Conservation (phyloP, 2,329 filamentous ascomycete species). For the Plectosphaerella sp. region DNA sequence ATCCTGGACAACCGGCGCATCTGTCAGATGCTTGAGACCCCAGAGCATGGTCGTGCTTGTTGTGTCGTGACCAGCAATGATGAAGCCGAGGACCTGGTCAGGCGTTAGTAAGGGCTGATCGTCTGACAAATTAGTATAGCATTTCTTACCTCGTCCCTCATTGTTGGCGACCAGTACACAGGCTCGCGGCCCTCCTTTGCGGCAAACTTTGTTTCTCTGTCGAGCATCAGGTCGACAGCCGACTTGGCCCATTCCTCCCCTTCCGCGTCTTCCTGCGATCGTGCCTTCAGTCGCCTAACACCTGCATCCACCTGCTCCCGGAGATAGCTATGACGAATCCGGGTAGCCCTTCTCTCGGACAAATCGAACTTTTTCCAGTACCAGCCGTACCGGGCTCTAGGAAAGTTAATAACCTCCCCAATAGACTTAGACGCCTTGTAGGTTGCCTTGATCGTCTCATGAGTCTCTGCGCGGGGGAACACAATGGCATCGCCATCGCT, state of each 20-base stretch:
- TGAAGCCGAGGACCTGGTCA: constrained; percentile 16
- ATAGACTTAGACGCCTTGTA: constrained; percentile 3
- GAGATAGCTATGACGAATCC: background rate
- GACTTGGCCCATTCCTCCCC: constrained; percentile 1
- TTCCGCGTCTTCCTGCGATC: background rate
- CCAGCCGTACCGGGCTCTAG: background rate
- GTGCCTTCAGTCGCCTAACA: background rate
- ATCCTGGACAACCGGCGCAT: constrained; percentile 3
- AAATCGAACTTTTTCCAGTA: background rate
- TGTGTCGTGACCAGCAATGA: constrained; percentile 24
- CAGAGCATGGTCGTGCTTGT: constrained; percentile 21
- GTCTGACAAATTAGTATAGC: background rate
- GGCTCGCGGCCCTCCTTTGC: background rate
- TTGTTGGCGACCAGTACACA: background rate
- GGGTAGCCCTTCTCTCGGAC: background rate
- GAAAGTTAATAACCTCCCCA: background rate
- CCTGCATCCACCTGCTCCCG: background rate
- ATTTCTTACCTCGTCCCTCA: background rate
- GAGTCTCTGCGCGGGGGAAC: constrained; percentile 2
- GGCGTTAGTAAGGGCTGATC: too few species aligned
- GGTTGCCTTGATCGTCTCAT: constrained; percentile 7
- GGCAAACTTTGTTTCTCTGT: constrained; percentile 1
- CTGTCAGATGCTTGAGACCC: constrained; percentile 17
- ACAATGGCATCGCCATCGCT: background rate
- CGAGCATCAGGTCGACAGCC: constrained; percentile 1